Base-by-base conservation (phyloP, 805 yeast genomes). In the Cyberlindnera mississippiensis region DNA sequence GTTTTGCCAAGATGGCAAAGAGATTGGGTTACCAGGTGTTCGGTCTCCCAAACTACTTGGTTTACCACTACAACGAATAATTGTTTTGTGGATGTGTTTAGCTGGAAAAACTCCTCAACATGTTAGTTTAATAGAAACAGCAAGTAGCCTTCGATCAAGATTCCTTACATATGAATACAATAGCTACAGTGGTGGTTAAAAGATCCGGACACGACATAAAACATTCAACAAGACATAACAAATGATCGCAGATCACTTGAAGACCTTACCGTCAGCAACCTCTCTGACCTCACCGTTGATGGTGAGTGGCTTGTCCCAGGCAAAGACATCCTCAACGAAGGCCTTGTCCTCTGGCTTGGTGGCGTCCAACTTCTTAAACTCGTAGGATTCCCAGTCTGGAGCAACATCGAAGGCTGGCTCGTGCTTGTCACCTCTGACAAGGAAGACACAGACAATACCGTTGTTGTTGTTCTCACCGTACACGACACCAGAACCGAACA, bases 391-490 rank as follows among this genome's bases (percentile, higher is more conserved):
- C 95, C 96, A 89, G 73, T 93, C 99, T 69, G 99, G 97, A 63
- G 98, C 99, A 68, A 93, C 98, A 53, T 91, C 85, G 63, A 91
- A 88, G 51, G 96, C 99, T 68, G 97, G 96, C 44, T 58, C 77
- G 64, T 59, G 71, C 49, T 91, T 96, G 71, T 91, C 87, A 61
- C 99, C 99, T 75, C 98, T 89, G 63, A 91, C 82, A 63, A 93
- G 71, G 78, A 91, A 83, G 64, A 84, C 95, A 76, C 96, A 97
- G 58, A 86, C 73, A 66, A 91, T 90, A 76, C 97, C 98, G 73
- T 91, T 91, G 83, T 83, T 75, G 85, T 89, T 91, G 89, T 89
- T 88, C 76, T 86, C 97, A 72, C 99, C 99, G 75, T 85, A 91
- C 57, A 93, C 98, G 60, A 90, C 96, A 71, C 84, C 67, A 63